Evolutionary conservation across 1,284 basidiomycete species (phyloP).

Genomic region (Phaffia rhodozyma): DNA sequence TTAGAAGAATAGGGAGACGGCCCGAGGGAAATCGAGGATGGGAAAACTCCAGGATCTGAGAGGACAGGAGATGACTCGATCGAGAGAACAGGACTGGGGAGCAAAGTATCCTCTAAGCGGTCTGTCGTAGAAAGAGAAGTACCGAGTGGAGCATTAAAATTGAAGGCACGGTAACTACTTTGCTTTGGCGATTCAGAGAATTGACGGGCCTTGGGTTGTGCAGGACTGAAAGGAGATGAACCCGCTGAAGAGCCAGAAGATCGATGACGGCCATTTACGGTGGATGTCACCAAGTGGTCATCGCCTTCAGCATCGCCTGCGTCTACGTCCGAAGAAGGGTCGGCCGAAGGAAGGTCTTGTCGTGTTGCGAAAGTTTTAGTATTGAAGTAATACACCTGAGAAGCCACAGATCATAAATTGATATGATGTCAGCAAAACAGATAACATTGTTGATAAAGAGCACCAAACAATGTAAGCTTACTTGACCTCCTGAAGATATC

Average conservation of each 20-base stretch:
- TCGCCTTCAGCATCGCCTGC: slow-evolving; percentile 38
- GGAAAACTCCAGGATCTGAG: too few relatives aligned
- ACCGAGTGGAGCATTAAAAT: neutral
- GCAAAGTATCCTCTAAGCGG: too few relatives aligned
- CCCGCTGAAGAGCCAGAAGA: neutral
- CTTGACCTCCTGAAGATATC: slow-evolving; percentile 35
- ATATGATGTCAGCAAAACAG: neutral
- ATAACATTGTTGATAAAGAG: neutral
- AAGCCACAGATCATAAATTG: neutral
- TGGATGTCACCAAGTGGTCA: slow-evolving; percentile 5
- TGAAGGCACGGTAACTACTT: slow-evolving; percentile 3
- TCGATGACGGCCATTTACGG: slow-evolving; percentile 2
- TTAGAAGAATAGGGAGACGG: neutral
- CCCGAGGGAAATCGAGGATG: neutral
- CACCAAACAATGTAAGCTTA: slow-evolving; percentile 22
- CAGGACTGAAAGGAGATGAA: neutral
- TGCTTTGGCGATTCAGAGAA: slow-evolving; percentile 2
- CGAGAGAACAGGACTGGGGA: too few relatives aligned
- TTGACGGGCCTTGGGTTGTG: neutral
- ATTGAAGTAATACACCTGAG: slow-evolving; percentile 85
- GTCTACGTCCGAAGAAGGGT: slow-evolving; percentile 35
- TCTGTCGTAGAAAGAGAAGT: too few relatives aligned
- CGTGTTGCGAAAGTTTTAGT: slow-evolving; percentile 77
- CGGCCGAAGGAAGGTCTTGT: slow-evolving; percentile 57
- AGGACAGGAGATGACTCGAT: too few relatives aligned